Evolutionary conservation across 257 asterid species (phyloP).

Genomic region (Solanum chilense): DNA sequence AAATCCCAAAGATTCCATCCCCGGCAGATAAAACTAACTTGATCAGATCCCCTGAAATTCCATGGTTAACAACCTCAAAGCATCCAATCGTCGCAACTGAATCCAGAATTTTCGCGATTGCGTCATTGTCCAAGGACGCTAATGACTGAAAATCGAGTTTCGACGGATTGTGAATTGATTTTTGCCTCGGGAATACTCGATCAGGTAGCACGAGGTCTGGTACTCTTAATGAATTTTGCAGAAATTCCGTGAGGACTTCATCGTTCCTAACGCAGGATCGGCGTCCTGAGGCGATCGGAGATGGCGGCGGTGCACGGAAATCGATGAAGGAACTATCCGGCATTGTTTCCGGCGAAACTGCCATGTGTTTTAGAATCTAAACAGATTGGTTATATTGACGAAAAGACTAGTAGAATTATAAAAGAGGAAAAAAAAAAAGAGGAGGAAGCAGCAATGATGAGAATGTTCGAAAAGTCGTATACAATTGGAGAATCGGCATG

Average conservation of each 20-base stretch:
- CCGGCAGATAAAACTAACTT: conserved; percentile 31
- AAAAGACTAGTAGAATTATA: not conserved
- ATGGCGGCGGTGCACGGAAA: conserved; percentile 91
- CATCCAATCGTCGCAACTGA: conserved; percentile 41
- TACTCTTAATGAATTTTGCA: conserved; percentile 53
- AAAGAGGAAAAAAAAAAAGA: not conserved
- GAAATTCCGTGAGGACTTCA: conserved; percentile 53
- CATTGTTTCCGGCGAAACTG: conserved; percentile 32
- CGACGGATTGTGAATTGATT: conserved; percentile 32
- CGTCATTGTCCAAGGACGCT: conserved; percentile 5
- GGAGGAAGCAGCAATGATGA: conserved; percentile 70
- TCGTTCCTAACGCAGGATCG: conserved; percentile 48
- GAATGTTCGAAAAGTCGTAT: conserved; percentile 39
- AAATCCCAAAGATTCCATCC: conserved; percentile 39
- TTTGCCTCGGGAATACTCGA: conserved; percentile 59
- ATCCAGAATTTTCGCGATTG: conserved; percentile 16
- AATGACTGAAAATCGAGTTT: conserved; percentile 36
- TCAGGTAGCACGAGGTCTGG: conserved; percentile 75
- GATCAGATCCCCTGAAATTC: conserved; percentile 44
- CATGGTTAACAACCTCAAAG: conserved; percentile 68
- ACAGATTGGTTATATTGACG: not conserved
- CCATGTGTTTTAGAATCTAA: conserved; percentile 15
- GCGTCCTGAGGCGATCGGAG: conserved; percentile 74
- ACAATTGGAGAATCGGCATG: conserved; percentile 35
- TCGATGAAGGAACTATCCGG: conserved; percentile 31